These are phyloP conservation scores for Oleoguttula mirabilis DNA, from an alignment of 495 filamentous ascomycete genomes.

Conservation along the genomic window DNA sequence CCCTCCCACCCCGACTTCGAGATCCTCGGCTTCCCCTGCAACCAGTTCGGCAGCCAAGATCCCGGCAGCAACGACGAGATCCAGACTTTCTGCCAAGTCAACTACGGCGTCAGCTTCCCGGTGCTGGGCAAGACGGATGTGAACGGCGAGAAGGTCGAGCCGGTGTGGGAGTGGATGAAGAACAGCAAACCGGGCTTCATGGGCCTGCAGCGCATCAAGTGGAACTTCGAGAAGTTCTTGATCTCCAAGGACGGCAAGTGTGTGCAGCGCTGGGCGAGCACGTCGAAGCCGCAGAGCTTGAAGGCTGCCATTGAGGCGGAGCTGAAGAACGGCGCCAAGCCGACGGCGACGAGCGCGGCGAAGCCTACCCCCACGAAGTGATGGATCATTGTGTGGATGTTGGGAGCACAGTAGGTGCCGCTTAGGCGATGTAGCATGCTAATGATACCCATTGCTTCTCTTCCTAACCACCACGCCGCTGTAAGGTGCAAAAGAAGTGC, in stretches of 20 bases:
- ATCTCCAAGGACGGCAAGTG: constrained; percentile 77
- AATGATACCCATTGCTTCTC: too few species aligned
- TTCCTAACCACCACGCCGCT: too few species aligned
- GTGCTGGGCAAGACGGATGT: constrained; percentile 85
- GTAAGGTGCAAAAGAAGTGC: too few species aligned
- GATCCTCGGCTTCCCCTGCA: constrained; percentile 94
- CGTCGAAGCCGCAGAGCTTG: constrained; percentile 71
- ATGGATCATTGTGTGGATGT: too few species aligned
- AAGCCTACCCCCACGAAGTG: constrained; percentile 5
- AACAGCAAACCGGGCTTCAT: constrained; percentile 66
- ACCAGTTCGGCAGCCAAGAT: constrained; percentile 89
- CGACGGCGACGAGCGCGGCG: constrained; percentile 4
- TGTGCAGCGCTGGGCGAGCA: constrained; percentile 67
- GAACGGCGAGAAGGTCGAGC: constrained; percentile 71
- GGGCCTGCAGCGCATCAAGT: constrained; percentile 82
- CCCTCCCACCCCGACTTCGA: constrained; percentile 59
- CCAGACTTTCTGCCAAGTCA: constrained; percentile 80
- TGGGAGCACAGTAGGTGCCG: too few species aligned
- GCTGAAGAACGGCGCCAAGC: constrained; percentile 36
- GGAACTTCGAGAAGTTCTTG: constrained; percentile 98
- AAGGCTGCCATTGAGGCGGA: constrained; percentile 63
- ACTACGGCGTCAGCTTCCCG: constrained; percentile 93
- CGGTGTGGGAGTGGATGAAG: constrained; percentile 85
- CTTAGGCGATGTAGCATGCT: too few species aligned
- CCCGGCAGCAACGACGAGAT: constrained; percentile 83